phyloP scores from a whole-genome alignment of 1,139 yeast genomes.

The Hansenula lynferdii region DNA sequence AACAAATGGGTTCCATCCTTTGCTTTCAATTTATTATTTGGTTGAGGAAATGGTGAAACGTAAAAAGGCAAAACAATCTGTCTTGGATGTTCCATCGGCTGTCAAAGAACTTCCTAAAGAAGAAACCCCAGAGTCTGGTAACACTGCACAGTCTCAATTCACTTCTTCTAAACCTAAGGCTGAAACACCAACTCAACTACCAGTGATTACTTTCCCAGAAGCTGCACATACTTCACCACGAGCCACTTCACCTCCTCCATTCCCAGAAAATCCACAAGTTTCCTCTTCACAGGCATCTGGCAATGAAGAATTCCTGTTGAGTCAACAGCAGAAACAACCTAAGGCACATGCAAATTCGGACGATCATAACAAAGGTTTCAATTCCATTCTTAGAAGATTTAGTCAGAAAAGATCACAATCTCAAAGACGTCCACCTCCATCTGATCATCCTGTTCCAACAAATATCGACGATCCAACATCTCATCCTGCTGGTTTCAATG shows the following conservation, averaged over 20 bases:
- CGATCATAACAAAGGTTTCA: slow-evolving; percentile 21
- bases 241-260: slow-evolving; percentile 20
- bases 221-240: slow-evolving; percentile 63
- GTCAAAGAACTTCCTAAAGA: slow-evolving; percentile 18
- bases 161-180: background rate
- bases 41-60: slow-evolving; percentile 80
- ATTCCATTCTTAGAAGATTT: slow-evolving; percentile 25
- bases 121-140: slow-evolving; percentile 15
- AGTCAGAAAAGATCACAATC: slow-evolving; percentile 23
- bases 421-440: slow-evolving; percentile 15
- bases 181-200: slow-evolving; percentile 27
- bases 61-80: slow-evolving; percentile 48
- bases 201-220: slow-evolving; percentile 51
- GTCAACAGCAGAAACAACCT: slow-evolving; percentile 14
- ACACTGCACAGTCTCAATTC: background rate
- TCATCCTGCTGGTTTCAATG: slow-evolving; percentile 1
- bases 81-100: slow-evolving; percentile 16
- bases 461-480: background rate
- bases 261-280: slow-evolving; percentile 19
- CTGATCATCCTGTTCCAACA: background rate
- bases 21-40: slow-evolving; percentile 78
- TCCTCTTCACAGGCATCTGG: slow-evolving; percentile 14
- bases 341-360: slow-evolving; percentile 4
- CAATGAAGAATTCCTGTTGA: slow-evolving; percentile 19
- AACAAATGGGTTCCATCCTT: slow-evolving; percentile 86